phyloP scores from a whole-genome alignment of 139 green algal species.

The Chlamydomonas sp. region DNA sequence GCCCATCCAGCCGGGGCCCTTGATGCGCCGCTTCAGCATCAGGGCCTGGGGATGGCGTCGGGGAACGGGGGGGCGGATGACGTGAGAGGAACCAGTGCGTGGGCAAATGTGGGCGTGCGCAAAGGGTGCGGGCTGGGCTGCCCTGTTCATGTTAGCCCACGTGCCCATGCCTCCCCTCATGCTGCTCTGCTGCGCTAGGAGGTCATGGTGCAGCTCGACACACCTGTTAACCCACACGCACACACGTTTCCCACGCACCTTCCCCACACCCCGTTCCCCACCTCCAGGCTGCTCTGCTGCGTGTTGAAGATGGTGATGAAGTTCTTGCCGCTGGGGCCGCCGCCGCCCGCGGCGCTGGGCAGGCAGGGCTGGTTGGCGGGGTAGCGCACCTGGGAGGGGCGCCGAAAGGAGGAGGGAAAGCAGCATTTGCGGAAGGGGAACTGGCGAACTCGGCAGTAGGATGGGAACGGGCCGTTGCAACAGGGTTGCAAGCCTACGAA shows the following conservation, averaged over 20 bases:
- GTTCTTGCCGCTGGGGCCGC: slow-evolving; percentile 10
- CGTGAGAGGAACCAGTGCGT: neutral
- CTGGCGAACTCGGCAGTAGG: no score
- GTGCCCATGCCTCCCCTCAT: neutral
- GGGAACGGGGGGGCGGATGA: no score
- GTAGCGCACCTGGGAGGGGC: slow-evolving; percentile 67
- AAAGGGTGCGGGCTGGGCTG: no score
- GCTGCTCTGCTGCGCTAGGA: neutral
- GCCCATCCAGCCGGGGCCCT: slow-evolving; percentile 90
- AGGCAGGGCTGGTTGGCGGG: slow-evolving; percentile 69
- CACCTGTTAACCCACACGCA: neutral
- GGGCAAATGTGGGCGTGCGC: neutral
- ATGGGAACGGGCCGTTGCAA: no score
- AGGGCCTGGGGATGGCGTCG: slow-evolving; percentile 53
- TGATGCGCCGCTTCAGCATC: slow-evolving; percentile 92
- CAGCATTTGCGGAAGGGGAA: neutral
- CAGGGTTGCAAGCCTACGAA: no score
- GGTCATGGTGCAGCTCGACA: neutral
- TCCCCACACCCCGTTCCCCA: neutral
- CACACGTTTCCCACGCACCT: neutral
- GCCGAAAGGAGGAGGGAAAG: neutral
- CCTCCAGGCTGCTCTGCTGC: slow-evolving; percentile 84
- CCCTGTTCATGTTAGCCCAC: neutral
- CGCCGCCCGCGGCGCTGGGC: slow-evolving; percentile 30
- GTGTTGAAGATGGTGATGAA: slow-evolving; percentile 74